Conservation (phyloP, 768 basidiomycete species). For the Boletus tomentosulus region DNA sequence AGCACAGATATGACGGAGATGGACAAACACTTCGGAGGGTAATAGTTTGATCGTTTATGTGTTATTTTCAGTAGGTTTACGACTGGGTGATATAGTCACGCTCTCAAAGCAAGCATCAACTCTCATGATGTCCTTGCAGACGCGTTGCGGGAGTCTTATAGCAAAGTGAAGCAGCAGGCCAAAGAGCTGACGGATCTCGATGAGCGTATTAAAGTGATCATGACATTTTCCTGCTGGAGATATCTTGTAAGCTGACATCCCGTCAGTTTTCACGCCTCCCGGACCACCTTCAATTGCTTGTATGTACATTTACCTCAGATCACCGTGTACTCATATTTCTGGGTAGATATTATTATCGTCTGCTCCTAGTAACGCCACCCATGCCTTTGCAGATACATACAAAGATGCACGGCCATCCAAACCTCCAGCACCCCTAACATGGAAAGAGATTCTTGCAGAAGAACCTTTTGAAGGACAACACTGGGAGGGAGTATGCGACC, state of each 20-base stretch:
- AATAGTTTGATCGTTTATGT: slow-evolving; percentile 10
- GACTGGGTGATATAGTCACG: slow-evolving; percentile 37
- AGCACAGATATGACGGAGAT: slow-evolving; percentile 53
- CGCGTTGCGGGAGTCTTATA: slow-evolving; percentile 54
- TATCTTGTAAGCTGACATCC: slow-evolving; percentile 1
- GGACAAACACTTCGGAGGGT: slow-evolving; percentile 56
- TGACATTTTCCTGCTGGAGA: background rate
- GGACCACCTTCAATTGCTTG: slow-evolving; percentile 70
- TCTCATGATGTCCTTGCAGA: slow-evolving; percentile 57
- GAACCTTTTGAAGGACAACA: slow-evolving; percentile 85
- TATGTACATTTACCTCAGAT: slow-evolving; percentile 30
- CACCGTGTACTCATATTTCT: slow-evolving; percentile 1
- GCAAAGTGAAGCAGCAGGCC: slow-evolving; percentile 47
- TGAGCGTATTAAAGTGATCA: slow-evolving; percentile 54
- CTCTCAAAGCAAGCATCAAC: slow-evolving; percentile 67
- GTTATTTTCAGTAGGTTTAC: slow-evolving; percentile 12
- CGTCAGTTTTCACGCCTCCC: slow-evolving; percentile 55
- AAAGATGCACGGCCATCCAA: slow-evolving; percentile 35
- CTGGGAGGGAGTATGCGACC: slow-evolving; percentile 71
- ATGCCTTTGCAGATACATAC: slow-evolving; percentile 51
- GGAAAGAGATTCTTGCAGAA: slow-evolving; percentile 75
- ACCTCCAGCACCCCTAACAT: slow-evolving; percentile 48
- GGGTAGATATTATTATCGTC: slow-evolving; percentile 53
- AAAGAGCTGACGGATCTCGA: slow-evolving; percentile 56
- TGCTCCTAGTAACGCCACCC: slow-evolving; percentile 46